A percentile compares a stretch with the other conserved stretches of the same genome.
These are phyloP conservation scores for Colletotrichum tabaci DNA, from an alignment of 2,329 filamentous ascomycete species.

Conservation along the genomic window DNA sequence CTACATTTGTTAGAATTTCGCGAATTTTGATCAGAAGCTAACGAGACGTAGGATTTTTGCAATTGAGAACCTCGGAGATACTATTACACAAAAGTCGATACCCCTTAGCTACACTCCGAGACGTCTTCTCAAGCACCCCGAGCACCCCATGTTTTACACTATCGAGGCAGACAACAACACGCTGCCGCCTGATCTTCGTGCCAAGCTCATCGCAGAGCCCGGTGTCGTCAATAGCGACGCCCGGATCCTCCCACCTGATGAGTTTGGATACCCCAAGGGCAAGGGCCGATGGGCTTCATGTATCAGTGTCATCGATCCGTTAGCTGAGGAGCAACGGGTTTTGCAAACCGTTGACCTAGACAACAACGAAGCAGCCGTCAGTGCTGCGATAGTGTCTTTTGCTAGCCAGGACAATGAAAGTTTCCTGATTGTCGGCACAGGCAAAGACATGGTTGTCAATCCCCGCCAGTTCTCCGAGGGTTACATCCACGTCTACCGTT, in stretches of 20 bases:
- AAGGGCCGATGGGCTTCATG: conserved; percentile 95
- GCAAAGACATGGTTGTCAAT: conserved; percentile 87
- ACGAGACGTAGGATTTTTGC: conserved; percentile 82
- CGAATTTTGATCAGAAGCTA: conserved; percentile 47
- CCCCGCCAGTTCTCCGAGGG: conserved; percentile 84
- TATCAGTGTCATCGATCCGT: conserved; percentile 90
- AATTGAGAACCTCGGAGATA: conserved; percentile 87
- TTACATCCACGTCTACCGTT: conserved; percentile 92
- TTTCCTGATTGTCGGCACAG: conserved; percentile 95
- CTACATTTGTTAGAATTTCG: background rate
- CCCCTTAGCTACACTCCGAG: conserved; percentile 92
- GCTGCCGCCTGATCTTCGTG: conserved; percentile 82
- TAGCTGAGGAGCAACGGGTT: conserved; percentile 78
- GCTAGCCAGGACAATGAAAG: conserved; percentile 89
- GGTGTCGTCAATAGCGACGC: conserved; percentile 80
- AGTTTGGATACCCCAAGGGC: conserved; percentile 91
- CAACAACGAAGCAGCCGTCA: conserved; percentile 93
- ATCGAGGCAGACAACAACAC: conserved; percentile 96
- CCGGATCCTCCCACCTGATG: conserved; percentile 79
- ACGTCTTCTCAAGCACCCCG: conserved; percentile 88
- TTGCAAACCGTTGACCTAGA: conserved; percentile 85
- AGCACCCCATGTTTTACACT: conserved; percentile 91
- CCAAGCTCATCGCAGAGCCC: conserved; percentile 81
- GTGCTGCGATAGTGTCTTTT: conserved; percentile 87
- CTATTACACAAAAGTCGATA: conserved; percentile 88